These are phyloP conservation scores for Globisporangium perplexum DNA, from an alignment of 352 stramenopile species.

Conservation along the genomic window DNA sequence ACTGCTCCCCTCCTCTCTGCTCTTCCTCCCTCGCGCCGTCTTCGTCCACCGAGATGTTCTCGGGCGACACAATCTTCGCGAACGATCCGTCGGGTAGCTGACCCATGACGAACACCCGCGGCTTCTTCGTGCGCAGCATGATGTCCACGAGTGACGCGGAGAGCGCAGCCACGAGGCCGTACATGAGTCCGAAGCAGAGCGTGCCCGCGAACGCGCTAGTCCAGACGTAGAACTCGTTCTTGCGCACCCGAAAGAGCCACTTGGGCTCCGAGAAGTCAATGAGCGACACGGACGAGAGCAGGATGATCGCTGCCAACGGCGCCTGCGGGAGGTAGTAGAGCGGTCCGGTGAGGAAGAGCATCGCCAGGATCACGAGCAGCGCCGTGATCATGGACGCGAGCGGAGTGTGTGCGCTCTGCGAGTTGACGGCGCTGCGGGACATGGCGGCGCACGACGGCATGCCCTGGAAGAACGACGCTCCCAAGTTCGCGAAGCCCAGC, in stretches of 20 bases:
- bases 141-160: conserved; percentile 54
- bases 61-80: conserved; percentile 21
- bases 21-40: background rate
- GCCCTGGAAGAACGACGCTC: conserved; percentile 82
- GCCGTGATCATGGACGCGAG: conserved; percentile 88
- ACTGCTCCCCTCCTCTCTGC: background rate
- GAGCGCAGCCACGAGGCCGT: conserved; percentile 44
- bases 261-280: conserved; percentile 86
- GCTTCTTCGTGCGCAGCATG: conserved; percentile 60
- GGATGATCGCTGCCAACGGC: conserved; percentile 86
- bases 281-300: conserved; percentile 83
- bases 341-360: conserved; percentile 83
- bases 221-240: conserved; percentile 67
- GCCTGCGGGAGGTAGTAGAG: conserved; percentile 88
- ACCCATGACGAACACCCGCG: conserved; percentile 35
- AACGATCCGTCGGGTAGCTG: conserved; percentile 28
- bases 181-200: conserved; percentile 38
- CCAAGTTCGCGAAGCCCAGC: conserved; percentile 88
- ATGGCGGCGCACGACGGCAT: conserved; percentile 91
- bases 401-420: conserved; percentile 82
- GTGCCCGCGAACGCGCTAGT: conserved; percentile 39
- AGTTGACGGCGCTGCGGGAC: conserved; percentile 89
- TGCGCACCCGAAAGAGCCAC: conserved; percentile 63
- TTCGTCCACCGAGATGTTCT: conserved; percentile 4
- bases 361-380: conserved; percentile 82